Conservation (phyloP, 75 land plant genomes). For the Sequoia sempervirens region DNA sequence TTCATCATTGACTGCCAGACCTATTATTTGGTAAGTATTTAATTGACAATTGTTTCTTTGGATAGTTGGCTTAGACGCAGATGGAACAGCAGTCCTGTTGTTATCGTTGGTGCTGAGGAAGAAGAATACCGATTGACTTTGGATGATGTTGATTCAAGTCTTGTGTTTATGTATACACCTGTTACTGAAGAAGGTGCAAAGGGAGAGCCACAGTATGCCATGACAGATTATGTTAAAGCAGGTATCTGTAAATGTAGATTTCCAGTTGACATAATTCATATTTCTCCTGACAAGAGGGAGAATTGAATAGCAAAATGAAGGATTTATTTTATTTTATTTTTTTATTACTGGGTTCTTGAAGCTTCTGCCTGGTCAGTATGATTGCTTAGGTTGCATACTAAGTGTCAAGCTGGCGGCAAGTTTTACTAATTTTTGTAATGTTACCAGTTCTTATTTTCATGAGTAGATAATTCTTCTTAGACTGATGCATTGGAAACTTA, state of each 20-base stretch:
- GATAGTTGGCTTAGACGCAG: conserved; percentile 79
- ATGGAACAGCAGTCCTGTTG: conserved; percentile 78
- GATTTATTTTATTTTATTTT: not conserved
- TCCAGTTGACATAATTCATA: not conserved
- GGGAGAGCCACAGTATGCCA: conserved; percentile 91
- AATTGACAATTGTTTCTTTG: not conserved
- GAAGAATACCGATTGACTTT: conserved; percentile 65
- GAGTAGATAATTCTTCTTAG: not conserved
- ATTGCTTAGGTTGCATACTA: not conserved
- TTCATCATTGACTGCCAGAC: not conserved
- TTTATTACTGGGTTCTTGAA: not conserved
- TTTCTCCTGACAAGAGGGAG: not conserved
- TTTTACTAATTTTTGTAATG: not conserved
- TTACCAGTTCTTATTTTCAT: not conserved
- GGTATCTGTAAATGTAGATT: conserved; percentile 31
- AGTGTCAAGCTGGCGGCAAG: not conserved
- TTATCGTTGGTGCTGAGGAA: conserved; percentile 86
- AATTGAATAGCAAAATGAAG: not conserved
- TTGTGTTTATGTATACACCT: conserved; percentile 94
- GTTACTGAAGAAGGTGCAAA: conserved; percentile 91
- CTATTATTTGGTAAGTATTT: not conserved
- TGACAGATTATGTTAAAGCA: conserved; percentile 83
- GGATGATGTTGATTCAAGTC: conserved; percentile 82
- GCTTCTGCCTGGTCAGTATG: not conserved
- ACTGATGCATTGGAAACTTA: not conserved